Base-by-base conservation (phyloP, 164 flowering plant genomes). In the Saururus chinensis region DNA sequence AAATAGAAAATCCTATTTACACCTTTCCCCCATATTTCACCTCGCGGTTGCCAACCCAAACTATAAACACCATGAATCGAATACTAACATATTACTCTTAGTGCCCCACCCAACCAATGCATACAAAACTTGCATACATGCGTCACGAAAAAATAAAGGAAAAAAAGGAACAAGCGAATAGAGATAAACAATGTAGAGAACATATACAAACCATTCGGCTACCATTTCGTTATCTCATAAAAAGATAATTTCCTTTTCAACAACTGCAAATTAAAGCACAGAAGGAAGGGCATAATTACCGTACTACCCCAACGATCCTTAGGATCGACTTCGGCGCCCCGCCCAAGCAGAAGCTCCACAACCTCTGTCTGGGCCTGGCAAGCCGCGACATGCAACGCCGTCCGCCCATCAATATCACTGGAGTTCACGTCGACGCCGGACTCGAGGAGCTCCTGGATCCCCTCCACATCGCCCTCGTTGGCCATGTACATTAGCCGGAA, bases 291-390 rank as follows among this genome's bases (percentile, higher is more conserved):
- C 0, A 21, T 37, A 13, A 68, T 64, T 82, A 90, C 96, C 77
- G 96, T 90, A 81, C 91, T 86, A 0, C 93, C 97, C 97, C 97
- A 90, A 0, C 92, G 91, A 74, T 90, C 97, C 56, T 81, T 70
- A 40, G 75, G 56, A 57, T 90, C 87, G 59, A 90, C 77, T 12
- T 70, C 68, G 24, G 97, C 93, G 0, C 83, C 83, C 1, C 69
- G 60, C 23, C 68, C 40, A 24, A 90, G 66, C 74, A 90, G 69
- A 57, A 90, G 61, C 30, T 71, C 73, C 13, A 80, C 82, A 26
- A 85, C 89, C 53, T 86, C 85, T 14, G 66, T 59, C 0, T 57
- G 68, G 6, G 91, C 88, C 71, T 88, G 95, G 62, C 97, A 90
- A 4, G 96, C 84, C 1, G 97, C 89, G 1, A 90, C 68, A 53